Evolutionary conservation across 169 alveolate genomes (phyloP).

Genomic region (Plasmodium relictum): DNA sequence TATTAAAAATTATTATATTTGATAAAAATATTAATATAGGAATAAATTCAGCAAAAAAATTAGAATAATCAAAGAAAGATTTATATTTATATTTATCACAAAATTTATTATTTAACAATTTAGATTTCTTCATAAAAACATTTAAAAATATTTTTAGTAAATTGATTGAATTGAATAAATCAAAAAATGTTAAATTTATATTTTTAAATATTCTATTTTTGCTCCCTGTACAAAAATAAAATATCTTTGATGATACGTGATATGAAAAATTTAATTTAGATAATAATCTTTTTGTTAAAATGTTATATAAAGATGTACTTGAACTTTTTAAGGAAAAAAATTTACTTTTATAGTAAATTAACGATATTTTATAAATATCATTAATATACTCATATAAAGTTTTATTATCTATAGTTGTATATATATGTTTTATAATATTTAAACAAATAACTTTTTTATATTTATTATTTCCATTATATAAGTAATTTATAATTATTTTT

Average conservation of each 20-base stretch:
- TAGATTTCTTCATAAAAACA: constrained; percentile 50
- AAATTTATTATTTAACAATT: constrained; percentile 19
- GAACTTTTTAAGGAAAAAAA: constrained; percentile 75
- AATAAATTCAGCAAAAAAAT: constrained; percentile 71
- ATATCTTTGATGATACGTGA: constrained; percentile 75
- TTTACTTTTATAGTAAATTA: constrained; percentile 62
- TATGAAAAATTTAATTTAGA: constrained; percentile 69
- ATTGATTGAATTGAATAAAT: constrained; percentile 50
- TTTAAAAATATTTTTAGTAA: constrained; percentile 67
- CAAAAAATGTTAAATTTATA: constrained; percentile 72
- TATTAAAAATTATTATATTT: constrained; percentile 67
- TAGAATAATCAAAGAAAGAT: constrained; percentile 65
- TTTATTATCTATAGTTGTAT: constrained; percentile 70
- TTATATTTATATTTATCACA: constrained; percentile 13
- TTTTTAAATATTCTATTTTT: constrained; percentile 68
- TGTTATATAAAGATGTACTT: constrained; percentile 72
- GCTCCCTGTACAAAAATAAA: constrained; percentile 78
- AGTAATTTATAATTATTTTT: constrained; percentile 52
- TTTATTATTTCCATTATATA: constrained; percentile 68
- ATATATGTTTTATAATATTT: constrained; percentile 72
- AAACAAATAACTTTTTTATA: constrained; percentile 74
- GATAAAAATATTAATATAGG: constrained; percentile 72
- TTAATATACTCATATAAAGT: constrained; percentile 73
- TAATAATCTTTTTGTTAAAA: constrained; percentile 69
- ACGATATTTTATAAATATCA: constrained; percentile 67